These are phyloP conservation scores for Abrus precatorius DNA, from an alignment of 306 rosid species.

Conservation along the genomic window DNA sequence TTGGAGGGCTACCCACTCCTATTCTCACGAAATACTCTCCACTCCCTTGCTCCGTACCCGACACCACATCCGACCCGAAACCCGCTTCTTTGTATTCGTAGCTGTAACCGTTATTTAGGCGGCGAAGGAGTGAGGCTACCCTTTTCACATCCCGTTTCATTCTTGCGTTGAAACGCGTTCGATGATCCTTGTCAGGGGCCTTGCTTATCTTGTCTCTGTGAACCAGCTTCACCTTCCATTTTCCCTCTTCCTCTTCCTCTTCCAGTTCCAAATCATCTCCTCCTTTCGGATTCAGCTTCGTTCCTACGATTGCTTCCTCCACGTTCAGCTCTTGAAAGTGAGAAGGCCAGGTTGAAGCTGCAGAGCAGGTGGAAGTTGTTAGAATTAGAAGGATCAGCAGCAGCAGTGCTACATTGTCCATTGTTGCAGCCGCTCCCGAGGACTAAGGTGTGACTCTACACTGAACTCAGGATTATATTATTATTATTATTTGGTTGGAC, in stretches of 20 bases:
- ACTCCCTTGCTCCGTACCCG: slow-evolving; percentile 84
- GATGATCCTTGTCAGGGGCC: background rate
- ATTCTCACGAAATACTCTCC: slow-evolving; percentile 88
- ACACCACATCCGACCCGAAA: slow-evolving; percentile 82
- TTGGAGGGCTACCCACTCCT: slow-evolving; percentile 85
- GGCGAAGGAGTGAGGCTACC: slow-evolving; percentile 57
- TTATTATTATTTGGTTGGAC: background rate
- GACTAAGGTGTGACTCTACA: background rate
- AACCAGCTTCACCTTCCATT: slow-evolving; percentile 64
- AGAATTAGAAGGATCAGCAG: background rate
- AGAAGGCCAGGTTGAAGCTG: slow-evolving; percentile 5
- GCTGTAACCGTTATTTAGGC: background rate
- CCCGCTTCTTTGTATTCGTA: slow-evolving; percentile 13
- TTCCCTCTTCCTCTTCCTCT: background rate
- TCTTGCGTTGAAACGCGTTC: slow-evolving; percentile 54
- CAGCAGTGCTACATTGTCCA: background rate
- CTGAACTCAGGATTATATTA: background rate
- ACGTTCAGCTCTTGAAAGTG: slow-evolving; percentile 50
- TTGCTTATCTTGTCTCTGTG: slow-evolving; percentile 64
- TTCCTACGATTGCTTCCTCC: slow-evolving; percentile 33
- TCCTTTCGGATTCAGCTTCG: slow-evolving; percentile 16
- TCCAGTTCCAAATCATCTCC: background rate
- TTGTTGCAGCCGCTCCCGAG: background rate
- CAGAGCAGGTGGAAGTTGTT: background rate
- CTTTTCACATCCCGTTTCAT: slow-evolving; percentile 67